Evolutionary conservation across 768 basidiomycete species (phyloP).

Genomic region (Pholiota molesta): DNA sequence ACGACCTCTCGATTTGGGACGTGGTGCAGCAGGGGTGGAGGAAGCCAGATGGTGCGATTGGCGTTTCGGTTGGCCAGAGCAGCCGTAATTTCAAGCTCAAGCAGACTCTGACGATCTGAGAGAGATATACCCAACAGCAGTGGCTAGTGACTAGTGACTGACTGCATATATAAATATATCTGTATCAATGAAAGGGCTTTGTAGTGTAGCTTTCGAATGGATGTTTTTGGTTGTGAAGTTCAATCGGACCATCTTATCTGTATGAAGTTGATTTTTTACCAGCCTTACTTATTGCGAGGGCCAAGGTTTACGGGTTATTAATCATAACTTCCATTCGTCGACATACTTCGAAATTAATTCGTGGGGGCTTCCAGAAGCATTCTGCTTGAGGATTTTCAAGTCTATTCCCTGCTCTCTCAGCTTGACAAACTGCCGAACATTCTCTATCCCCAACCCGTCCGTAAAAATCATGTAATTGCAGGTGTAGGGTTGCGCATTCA

Average conservation of each 20-base stretch:
- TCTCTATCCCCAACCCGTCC: neutral
- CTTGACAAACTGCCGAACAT: neutral
- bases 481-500: neutral
- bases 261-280: too few relatives aligned
- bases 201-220: neutral
- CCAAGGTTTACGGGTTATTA: too few relatives aligned
- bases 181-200: too few relatives aligned
- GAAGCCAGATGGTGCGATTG: constrained; percentile 64
- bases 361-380: too few relatives aligned
- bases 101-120: constrained; percentile 38
- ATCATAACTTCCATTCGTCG: too few relatives aligned
- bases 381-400: too few relatives aligned
- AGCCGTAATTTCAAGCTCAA: constrained; percentile 61
- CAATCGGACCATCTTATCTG: too few relatives aligned
- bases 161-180: neutral
- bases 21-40: constrained; percentile 73
- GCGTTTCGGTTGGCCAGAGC: constrained; percentile 68
- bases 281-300: too few relatives aligned
- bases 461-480: neutral
- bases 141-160: neutral
- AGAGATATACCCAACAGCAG: neutral
- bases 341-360: too few relatives aligned
- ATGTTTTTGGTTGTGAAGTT: neutral
- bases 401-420: too few relatives aligned
- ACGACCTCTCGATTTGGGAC: constrained; percentile 81